Conservation (phyloP, 139 green algal species). For the Chlamydomonas incerta region DNA sequence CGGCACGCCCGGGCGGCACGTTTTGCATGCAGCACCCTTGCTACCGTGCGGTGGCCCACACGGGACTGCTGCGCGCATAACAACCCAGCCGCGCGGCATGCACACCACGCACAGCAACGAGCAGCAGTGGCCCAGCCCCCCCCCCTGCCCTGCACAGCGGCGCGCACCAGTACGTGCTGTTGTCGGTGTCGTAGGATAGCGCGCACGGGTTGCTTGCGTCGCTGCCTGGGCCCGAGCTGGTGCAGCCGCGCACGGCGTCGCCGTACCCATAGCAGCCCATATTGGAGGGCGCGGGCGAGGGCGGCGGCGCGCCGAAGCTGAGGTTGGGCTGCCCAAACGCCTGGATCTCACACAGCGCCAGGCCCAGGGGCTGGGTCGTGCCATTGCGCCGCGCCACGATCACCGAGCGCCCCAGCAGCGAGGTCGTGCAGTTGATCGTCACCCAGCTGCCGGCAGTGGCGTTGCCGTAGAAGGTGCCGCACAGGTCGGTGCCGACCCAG, state of each 20-base stretch:
- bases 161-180: neutral
- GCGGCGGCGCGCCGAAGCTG: neutral
- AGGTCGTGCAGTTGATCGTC: neutral
- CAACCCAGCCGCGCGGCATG: no score
- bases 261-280: neutral
- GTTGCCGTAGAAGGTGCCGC: neutral
- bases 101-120: no score
- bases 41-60: no score
- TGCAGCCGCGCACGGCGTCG: neutral
- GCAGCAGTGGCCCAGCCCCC: no score
- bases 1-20: no score
- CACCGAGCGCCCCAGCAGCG: neutral
- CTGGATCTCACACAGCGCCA: neutral
- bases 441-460: neutral
- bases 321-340: neutral
- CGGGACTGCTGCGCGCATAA: no score
- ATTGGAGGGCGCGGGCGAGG: neutral
- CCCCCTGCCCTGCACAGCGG: no score
- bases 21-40: no score
- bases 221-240: neutral
- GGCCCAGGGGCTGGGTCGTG: neutral
- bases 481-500: neutral
- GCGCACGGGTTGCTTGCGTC: neutral
- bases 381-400: neutral
- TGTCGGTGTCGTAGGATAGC: neutral